These are phyloP conservation scores for Pythium utonaiense DNA, from an alignment of 352 stramenopile genomes.

Conservation along the genomic window DNA sequence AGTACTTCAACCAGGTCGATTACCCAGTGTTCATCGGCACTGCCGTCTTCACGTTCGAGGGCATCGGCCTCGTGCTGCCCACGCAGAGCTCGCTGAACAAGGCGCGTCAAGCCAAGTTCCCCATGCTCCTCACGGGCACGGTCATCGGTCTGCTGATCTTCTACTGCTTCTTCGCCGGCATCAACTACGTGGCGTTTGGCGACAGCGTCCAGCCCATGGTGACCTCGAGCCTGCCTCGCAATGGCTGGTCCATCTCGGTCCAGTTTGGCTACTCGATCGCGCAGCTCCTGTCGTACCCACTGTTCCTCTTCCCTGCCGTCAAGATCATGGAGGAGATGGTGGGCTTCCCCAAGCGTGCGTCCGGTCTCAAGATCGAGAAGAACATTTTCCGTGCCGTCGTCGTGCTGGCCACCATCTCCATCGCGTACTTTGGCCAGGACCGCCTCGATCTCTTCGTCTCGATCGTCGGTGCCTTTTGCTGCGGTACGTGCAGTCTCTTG, in stretches of 20 bases:
- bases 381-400: conserved; percentile 66
- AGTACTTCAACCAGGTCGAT: conserved; percentile 65
- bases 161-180: conserved; percentile 77
- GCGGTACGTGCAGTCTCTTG: conserved; percentile 61
- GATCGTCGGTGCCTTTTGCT: conserved; percentile 79
- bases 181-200: conserved; percentile 82
- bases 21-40: conserved; percentile 81
- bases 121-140: conserved; percentile 48
- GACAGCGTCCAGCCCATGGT: conserved; percentile 59
- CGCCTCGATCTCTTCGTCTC: conserved; percentile 81
- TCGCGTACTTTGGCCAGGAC: conserved; percentile 75
- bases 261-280: conserved; percentile 77
- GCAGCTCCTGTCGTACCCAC: conserved; percentile 72
- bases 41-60: conserved; percentile 79
- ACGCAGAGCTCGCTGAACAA: conserved; percentile 67
- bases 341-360: conserved; percentile 60
- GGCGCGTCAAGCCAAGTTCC: conserved; percentile 62
- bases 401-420: conserved; percentile 58
- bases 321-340: conserved; percentile 86
- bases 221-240: conserved; percentile 66
- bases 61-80: conserved; percentile 74
- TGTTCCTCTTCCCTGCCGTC: conserved; percentile 77
- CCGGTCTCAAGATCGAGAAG: conserved; percentile 66
- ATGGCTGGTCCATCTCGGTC: conserved; percentile 69
- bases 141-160: conserved; percentile 73